Evolutionary conservation across 2,329 filamentous ascomycete species (phyloP).

Genomic region (Neobulgaria alba): DNA sequence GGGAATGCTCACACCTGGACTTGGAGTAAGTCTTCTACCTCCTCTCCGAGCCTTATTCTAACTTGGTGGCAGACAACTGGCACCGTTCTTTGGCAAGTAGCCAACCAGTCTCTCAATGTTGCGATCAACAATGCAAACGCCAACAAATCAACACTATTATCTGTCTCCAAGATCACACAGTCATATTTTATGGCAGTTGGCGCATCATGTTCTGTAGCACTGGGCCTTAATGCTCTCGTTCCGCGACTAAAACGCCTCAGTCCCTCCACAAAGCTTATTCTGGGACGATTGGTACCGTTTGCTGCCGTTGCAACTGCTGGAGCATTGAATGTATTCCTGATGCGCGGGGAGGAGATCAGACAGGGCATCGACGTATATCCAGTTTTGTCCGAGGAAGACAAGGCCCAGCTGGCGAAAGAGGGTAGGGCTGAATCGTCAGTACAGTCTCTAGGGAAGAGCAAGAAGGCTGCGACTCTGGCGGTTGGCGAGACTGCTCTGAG

Average conservation of each 20-base stretch:
- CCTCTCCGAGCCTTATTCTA: slow-evolving; percentile 3
- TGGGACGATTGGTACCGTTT: slow-evolving; percentile 87
- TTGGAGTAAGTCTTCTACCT: slow-evolving; percentile 45
- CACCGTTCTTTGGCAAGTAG: slow-evolving; percentile 87
- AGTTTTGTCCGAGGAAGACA: slow-evolving; percentile 63
- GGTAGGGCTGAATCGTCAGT: slow-evolving; percentile 54
- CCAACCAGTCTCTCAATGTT: slow-evolving; percentile 96
- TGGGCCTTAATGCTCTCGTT: slow-evolving; percentile 85
- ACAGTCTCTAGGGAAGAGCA: slow-evolving; percentile 72
- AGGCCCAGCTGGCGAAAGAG: slow-evolving; percentile 44
- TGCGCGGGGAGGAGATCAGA: slow-evolving; percentile 93
- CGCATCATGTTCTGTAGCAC: slow-evolving; percentile 86
- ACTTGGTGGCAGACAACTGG: slow-evolving; percentile 54
- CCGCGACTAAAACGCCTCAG: slow-evolving; percentile 71
- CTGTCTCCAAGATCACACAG: slow-evolving; percentile 69
- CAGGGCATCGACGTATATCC: slow-evolving; percentile 90
- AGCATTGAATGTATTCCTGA: slow-evolving; percentile 90
- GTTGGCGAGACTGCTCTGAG: slow-evolving; percentile 90
- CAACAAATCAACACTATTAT: slow-evolving; percentile 91
- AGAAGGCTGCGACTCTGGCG: slow-evolving; percentile 78
- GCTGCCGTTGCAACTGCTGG: slow-evolving; percentile 89
- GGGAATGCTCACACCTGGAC: slow-evolving; percentile 90
- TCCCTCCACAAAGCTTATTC: slow-evolving; percentile 65
- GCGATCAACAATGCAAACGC: slow-evolving; percentile 96
- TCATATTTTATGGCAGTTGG: slow-evolving; percentile 89